These are phyloP conservation scores for Xylariaceae sp. DNA, from an alignment of 2,329 filamentous ascomycete species.

Conservation along the genomic window DNA sequence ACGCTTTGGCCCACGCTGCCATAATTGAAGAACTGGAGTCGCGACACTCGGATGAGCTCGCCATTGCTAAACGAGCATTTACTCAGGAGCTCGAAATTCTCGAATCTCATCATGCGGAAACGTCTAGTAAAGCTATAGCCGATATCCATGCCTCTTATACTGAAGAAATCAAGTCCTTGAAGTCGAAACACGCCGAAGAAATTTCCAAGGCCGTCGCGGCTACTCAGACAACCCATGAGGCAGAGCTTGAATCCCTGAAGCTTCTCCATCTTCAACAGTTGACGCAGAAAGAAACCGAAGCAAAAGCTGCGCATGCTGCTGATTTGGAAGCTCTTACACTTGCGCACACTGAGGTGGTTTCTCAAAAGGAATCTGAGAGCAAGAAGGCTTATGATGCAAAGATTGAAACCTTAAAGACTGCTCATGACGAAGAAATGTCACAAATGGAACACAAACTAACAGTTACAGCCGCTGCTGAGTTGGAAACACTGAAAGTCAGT, in stretches of 20 bases:
- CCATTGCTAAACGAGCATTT: slow-evolving; percentile 9
- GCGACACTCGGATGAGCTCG: slow-evolving; percentile 22
- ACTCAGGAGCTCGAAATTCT: slow-evolving; percentile 19
- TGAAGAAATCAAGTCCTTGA: slow-evolving; percentile 22
- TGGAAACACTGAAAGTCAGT: slow-evolving; percentile 22
- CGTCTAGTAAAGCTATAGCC: slow-evolving; percentile 8
- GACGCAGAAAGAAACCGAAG: slow-evolving; percentile 14
- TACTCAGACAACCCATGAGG: slow-evolving; percentile 19
- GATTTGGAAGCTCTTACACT: slow-evolving; percentile 22
- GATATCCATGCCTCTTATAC: slow-evolving; percentile 20
- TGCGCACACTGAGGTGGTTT: slow-evolving; percentile 17
- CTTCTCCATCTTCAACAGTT: slow-evolving; percentile 20
- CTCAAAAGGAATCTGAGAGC: slow-evolving; percentile 10
- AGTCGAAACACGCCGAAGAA: slow-evolving; percentile 24
- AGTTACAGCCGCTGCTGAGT: slow-evolving; percentile 9
- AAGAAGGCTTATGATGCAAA: slow-evolving; percentile 19
- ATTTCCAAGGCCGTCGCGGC: slow-evolving; percentile 18
- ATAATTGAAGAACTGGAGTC: slow-evolving; percentile 23
- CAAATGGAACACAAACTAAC: slow-evolving; percentile 11
- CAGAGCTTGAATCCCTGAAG: slow-evolving; percentile 24
- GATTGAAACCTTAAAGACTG: slow-evolving; percentile 18
- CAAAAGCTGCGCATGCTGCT: slow-evolving; percentile 17
- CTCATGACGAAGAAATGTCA: slow-evolving; percentile 16
- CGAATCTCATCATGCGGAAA: slow-evolving; percentile 13
- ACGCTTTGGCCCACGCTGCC: slow-evolving; percentile 20